Conservation (phyloP, 208 protist genomes). For the Wallacemonas collosoma region DNA sequence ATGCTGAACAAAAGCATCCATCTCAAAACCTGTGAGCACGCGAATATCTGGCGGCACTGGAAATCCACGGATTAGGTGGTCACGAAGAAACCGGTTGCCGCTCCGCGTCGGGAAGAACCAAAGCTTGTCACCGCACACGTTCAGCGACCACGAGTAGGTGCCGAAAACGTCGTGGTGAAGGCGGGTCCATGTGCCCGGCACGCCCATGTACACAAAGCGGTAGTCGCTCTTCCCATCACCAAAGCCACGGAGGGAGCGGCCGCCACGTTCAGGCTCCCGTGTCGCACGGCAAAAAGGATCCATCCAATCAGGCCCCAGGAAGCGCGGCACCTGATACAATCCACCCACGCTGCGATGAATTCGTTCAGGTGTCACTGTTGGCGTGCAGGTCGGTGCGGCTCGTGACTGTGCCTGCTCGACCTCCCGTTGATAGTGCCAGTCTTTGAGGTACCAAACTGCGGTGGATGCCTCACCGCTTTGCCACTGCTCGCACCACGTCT, state of each 20-base stretch:
- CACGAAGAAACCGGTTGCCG: conserved; percentile 52
- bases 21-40: conserved; percentile 49
- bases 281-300: conserved; percentile 47
- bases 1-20: conserved; percentile 57
- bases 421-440: conserved; percentile 78
- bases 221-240: conserved; percentile 72
- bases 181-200: conserved; percentile 60
- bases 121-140: conserved; percentile 80
- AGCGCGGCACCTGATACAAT: conserved; percentile 73
- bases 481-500: conserved; percentile 24
- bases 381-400: background rate
- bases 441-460: conserved; percentile 65
- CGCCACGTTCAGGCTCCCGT: background rate
- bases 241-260: conserved; percentile 32
- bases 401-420: conserved; percentile 20
- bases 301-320: conserved; percentile 84
- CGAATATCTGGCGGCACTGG: conserved; percentile 60
- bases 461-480: background rate
- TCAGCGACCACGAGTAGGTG: conserved; percentile 89
- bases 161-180: conserved; percentile 90
- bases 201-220: conserved; percentile 86
- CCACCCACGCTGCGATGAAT: conserved; percentile 16
- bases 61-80: conserved; percentile 29
- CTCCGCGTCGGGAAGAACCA: conserved; percentile 76
- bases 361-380: too few relatives aligned